These are phyloP conservation scores for Malus orientalis DNA, from an alignment of 306 rosid genomes.

Conservation along the genomic window DNA sequence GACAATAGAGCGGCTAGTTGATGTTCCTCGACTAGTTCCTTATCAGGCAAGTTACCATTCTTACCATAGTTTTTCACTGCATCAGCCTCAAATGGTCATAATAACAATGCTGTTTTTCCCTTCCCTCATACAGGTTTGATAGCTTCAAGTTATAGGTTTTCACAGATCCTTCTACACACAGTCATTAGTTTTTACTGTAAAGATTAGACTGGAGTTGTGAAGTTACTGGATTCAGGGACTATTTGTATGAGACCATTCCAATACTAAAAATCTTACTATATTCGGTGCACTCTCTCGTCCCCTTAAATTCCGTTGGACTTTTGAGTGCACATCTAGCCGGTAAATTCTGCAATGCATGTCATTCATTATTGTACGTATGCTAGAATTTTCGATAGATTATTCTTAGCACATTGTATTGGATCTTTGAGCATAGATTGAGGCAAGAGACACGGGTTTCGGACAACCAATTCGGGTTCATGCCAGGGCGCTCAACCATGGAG, in stretches of 20 bases:
- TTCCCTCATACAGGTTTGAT: constrained; percentile 1
- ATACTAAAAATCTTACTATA: not conserved
- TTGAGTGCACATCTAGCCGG: not conserved
- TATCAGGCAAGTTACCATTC: constrained; percentile 32
- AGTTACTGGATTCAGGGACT: not conserved
- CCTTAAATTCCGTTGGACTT: not conserved
- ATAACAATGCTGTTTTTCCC: not conserved
- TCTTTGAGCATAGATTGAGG: too few relatives aligned
- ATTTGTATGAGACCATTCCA: not conserved
- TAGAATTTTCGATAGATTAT: not conserved
- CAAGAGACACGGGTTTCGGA: too few relatives aligned
- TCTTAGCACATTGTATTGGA: not conserved
- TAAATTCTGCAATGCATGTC: not conserved
- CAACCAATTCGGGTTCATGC: too few relatives aligned
- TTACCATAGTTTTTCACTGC: constrained; percentile 4
- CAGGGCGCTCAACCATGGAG: too few relatives aligned
- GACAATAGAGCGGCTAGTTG: constrained; percentile 76
- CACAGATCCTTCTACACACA: not conserved
- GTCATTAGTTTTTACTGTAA: not conserved
- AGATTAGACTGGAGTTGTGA: not conserved
- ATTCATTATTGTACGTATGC: too few relatives aligned
- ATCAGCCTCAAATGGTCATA: constrained; percentile 10
- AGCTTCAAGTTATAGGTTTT: constrained; percentile 11
- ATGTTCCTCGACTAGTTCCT: constrained; percentile 37
- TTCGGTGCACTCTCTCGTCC: not conserved